Base-by-base conservation (phyloP, 176 grass and related monocot genomes). In the Eleusine indica region DNA sequence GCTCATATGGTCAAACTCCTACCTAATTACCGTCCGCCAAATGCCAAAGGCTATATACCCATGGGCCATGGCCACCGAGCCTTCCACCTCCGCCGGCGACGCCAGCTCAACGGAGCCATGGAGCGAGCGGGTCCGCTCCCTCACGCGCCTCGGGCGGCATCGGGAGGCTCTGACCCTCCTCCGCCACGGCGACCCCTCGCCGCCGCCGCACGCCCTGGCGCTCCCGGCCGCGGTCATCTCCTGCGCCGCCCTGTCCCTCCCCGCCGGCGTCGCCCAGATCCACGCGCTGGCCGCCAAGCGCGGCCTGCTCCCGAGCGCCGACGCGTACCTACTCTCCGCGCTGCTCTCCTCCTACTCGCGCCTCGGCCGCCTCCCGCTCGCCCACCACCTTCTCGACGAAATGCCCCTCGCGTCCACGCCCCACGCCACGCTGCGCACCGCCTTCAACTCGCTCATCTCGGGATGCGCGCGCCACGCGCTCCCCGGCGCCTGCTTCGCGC, bases 381-480 rank as follows among this genome's bases (percentile, higher is more conserved):
- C 87, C 78, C 87, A 66, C 85, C 78, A 84, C 12, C 68, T 94
- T 3, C 85, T 94, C 80, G 84, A 91, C 43, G 86, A 94, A 94
- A 91, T 91, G 79, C 86, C 82, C 28, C 51, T 84, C 1, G 58
- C 63, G 14, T 77, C 77, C 30, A 82, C 79, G 22, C 75, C 87
- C 3, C 71, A 60, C 19, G 47, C 85, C 58, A 84, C 84, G 53
- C 81, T 77, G 9, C 80, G 67, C 76, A 89, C 87, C 0, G 93
- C 90, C 41, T 94, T 87, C 85, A 92, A 94, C 85, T 91, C 93
- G 44, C 70, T 92, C 78, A 89, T 94, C 65, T 90, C 89, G 5
- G 92, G 92, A 12, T 85, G 88, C 75, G 82, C 79, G 11, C 60
- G 57, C 65, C 77, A 91, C 74, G 54, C 82, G 18, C 74, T 88